Evolutionary conservation across 306 rosid species (phyloP), one percentile per base, ranked within the genome.

Genomic region (Urtica urens): DNA sequence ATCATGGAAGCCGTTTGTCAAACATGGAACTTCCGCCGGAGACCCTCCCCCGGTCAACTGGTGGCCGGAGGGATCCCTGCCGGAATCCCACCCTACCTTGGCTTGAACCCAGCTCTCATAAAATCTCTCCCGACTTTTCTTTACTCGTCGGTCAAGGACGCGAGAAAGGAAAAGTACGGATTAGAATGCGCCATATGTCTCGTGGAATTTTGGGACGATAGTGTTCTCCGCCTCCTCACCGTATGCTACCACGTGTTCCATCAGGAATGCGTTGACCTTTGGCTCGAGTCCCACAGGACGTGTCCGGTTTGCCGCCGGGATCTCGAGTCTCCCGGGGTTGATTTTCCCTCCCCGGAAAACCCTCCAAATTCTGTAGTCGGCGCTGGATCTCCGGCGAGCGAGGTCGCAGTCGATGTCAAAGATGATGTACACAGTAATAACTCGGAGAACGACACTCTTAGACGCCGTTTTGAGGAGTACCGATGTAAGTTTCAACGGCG

Each of bases 211-310:
- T 72, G 77, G 11, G 75, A 72, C 0, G 64, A 78, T 0, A 70
- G 71, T 52, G 3, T 72, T 28, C 79, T 84, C 10, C 77, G 86
- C 4, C 57, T 67, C 22, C 29, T 84, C 17, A 40, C 77, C 1
- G 22, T 58, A 4, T 84, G 92, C 23, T 70, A 61, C 56, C 92
- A 84, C 34, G 83, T 78, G 14, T 84, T 80, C 52, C 92, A 84
- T 22, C 73, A 80, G 20, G 79, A 80, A 10, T 84, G 92, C 46
- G 74, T 84, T 9, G 92, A 80, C 22, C 70, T 68, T 17, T 84
- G 92, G 94, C 92, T 84, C 3, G 6, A 46, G 1, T 59, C 79
- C 0, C 81, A 84, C 27, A 78, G 70, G 37, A 78, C 94, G 5
- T 84, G 94, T 30, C 57, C 57, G 14, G 57, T 51, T 29, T 51